Base-by-base conservation (phyloP, 208 protist species). In the Acanthamoeba lugdunensis region DNA sequence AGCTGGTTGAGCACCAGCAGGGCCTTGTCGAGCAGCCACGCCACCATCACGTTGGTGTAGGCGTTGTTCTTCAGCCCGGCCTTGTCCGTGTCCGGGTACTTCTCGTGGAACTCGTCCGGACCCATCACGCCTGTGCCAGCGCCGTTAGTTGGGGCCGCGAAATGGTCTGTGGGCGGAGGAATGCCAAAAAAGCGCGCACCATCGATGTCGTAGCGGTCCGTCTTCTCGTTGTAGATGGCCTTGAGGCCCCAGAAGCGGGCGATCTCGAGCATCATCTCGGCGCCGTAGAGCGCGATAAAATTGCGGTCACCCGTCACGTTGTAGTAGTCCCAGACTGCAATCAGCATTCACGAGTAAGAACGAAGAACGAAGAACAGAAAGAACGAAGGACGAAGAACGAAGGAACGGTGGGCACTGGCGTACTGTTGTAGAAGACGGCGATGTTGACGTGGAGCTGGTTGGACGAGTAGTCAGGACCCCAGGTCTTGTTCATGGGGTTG, bases 1-100 rank as follows among this genome's bases (percentile, higher is more conserved):
- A 81, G 61, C 48, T 94, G 16, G 1, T 95, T 82, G n/a, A 95
- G 75, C 88, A 95, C 45, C 18, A 85, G 69, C n/a, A 95, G 48
- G 58, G 94, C 58, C 81, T 95, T 95, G 41, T 90, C 69, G n/a
- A 95, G 54, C 50, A 92, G 87, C 94, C 94, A 95, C 21, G 91
- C 93, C 54, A 95, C 94, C 94, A 95, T 95, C 30, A 95, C 58
- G 82, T 95, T 95, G 65, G 94, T 95, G 69, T 95, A 95, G 56
- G 94, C 94, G 65, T 95, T 95, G 82, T 95, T 90, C 37, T 58
- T 69, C 23, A 95, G 33, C 8, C 94, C 94, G n/a, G 61, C 77
- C 18, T 56, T 69, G 63, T 73, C 94, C 21, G 75, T 52, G 33
- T 95, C 82, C 3, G 93, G 93, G 37, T 94, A 94, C 33, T 91